A percentile compares a stretch with the other conserved stretches of the same genome.
Conservation (phyloP, 345 rosid species). For the Syzygium grande region DNA sequence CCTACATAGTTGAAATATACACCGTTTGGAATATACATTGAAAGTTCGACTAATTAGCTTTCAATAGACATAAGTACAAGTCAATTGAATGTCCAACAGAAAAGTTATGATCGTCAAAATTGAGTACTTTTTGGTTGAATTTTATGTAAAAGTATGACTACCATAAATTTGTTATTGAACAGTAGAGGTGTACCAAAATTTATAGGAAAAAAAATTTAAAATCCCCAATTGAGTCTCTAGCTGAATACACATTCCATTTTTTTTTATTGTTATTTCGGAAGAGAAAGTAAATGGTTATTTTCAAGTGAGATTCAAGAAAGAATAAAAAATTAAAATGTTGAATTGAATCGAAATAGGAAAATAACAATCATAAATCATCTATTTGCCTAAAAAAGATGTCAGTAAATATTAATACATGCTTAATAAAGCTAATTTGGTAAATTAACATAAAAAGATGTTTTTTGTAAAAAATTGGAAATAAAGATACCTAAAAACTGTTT, state of each 20-base stretch:
- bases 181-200: neutral
- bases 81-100: neutral
- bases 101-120: no score
- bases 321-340: neutral
- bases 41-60: neutral
- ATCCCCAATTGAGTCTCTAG: neutral
- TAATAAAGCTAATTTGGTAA: neutral
- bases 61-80: neutral
- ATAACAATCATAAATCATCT: neutral
- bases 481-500: neutral
- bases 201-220: neutral
- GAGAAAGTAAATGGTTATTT: neutral
- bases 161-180: neutral
- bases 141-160: neutral
- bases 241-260: neutral
- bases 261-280: neutral
- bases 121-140: neutral
- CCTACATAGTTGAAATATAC: neutral
- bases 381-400: neutral
- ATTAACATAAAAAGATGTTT: neutral
- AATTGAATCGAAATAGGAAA: neutral
- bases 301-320: neutral
- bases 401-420: neutral
- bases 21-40: neutral
- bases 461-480: no score